Evolutionary conservation across 2,329 filamentous ascomycete genomes (phyloP), one percentile per base, ranked within the genome.

Genomic region (Claviceps quebecensis): DNA sequence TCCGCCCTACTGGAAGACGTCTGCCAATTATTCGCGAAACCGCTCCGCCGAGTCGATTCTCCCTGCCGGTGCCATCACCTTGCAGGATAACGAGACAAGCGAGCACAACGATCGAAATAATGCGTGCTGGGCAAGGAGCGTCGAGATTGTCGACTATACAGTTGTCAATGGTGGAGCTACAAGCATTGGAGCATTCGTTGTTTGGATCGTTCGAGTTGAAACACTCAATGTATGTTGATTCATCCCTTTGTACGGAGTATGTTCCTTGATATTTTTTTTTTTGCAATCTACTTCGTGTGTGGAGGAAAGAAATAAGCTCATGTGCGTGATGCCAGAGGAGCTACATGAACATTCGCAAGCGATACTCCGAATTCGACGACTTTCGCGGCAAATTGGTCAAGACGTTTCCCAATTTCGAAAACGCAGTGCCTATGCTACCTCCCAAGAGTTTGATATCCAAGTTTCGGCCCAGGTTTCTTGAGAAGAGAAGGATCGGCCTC

Each of bases 311-410:
- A 4, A 29, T 9, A 17, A 13, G 40, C 46, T 51, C 17, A 52
- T 46, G 17, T 36, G 19, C 8, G 23, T 48, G 14, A 23, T 17
- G 9, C 19, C 44, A 82, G 78, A 78, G 80, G 43, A 75, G 76
- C 53, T 73, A 70, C 47, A 81, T 84, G 69, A 74, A 76, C 55
- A 78, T 83, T 56, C 72, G 79, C 53, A 84, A 83, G 63, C 77
- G 90, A 64, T 97, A 96, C 67, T 96, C 90, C 0, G 91, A 97
- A 65, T 97, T 97, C 63, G 88, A 94, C 65, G 81, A 86, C 52
- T 77, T 98, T 54, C 80, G 89, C 50, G 70, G 75, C 48, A 81
- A 81, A 57, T 76, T 98, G 19, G 72, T 88, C 44, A 73, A 77
- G 59, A 87, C 88, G 1, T 97, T 97, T 59, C 91, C 93, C 4